Conservation (phyloP, 2,329 filamentous ascomycete species). For the Xylaria sp. region DNA sequence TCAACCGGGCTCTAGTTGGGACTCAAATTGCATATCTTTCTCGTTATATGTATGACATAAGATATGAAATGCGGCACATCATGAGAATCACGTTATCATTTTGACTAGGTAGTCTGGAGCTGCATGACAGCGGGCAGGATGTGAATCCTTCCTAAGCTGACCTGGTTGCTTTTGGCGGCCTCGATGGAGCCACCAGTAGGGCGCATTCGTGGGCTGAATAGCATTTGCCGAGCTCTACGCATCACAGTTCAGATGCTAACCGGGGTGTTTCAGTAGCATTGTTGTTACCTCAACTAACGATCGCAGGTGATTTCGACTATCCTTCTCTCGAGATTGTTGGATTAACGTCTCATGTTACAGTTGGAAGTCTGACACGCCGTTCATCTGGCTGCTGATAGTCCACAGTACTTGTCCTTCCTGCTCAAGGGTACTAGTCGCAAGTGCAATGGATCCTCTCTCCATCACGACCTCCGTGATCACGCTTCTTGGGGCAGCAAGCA, state of each 20-base stretch:
- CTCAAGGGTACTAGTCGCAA: conserved; percentile 1
- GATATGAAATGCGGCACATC: not conserved
- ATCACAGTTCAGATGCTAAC: not conserved
- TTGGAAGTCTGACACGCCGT: conserved; percentile 4
- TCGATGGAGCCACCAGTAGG: conserved; percentile 8
- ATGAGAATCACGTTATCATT: not conserved
- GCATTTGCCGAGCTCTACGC: conserved; percentile 1
- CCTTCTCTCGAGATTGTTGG: conserved; percentile 1
- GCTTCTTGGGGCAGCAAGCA: conserved; percentile 33
- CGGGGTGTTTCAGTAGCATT: not conserved
- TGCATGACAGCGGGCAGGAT: conserved; percentile 8
- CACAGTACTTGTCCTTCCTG: not conserved
- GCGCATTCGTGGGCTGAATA: conserved; percentile 29
- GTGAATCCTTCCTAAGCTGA: conserved; percentile 9
- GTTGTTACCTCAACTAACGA: not conserved
- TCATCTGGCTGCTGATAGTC: conserved; percentile 1
- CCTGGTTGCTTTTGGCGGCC: not conserved
- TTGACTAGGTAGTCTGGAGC: not conserved
- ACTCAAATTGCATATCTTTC: not conserved
- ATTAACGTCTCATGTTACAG: conserved; percentile 8
- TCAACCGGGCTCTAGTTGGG: not conserved
- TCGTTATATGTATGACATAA: not conserved
- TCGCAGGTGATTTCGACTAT: conserved; percentile 7
- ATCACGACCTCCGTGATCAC: conserved; percentile 37
- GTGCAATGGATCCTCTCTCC: conserved; percentile 37